Evolutionary conservation across 2,329 filamentous ascomycete species (phyloP).

Genomic region (Colletotrichum horii): DNA sequence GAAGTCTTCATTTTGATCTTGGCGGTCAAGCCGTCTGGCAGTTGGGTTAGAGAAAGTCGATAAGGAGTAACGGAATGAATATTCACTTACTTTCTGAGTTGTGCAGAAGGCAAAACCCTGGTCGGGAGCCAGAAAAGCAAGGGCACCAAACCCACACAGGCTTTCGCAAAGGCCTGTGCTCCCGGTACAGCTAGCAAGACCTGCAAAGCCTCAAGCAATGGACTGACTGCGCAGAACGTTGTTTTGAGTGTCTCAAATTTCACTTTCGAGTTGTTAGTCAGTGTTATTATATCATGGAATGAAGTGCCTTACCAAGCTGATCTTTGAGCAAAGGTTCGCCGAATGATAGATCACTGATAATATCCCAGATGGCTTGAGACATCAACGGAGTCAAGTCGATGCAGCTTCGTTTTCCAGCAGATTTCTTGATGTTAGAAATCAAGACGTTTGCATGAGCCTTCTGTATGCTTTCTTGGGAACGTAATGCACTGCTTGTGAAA

Average conservation of each 20-base stretch:
- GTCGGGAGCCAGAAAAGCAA: background rate
- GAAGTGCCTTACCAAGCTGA: background rate
- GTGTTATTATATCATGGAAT: background rate
- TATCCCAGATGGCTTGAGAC: background rate
- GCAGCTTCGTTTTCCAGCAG: background rate
- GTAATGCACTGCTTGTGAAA: background rate
- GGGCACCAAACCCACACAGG: background rate
- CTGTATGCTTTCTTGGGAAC: background rate
- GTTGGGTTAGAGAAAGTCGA: background rate
- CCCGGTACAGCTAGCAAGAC: background rate
- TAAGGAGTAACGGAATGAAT: background rate
- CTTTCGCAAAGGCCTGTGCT: background rate
- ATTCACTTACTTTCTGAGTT: background rate
- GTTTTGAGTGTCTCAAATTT: background rate
- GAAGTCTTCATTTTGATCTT: background rate
- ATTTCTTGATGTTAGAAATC: background rate
- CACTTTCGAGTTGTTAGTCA: background rate
- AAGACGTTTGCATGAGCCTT: background rate
- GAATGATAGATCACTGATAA: background rate
- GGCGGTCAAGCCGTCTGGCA: background rate
- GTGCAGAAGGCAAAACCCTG: background rate
- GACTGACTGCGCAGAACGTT: background rate
- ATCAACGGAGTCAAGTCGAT: background rate
- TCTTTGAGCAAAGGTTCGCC: background rate
- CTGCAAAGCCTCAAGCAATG: conserved; percentile 1